A percentile compares a stretch with the other conserved stretches of the same genome.
Conservation (phyloP, 2,329 filamentous ascomycete genomes). For the Penicillium brasilianum region DNA sequence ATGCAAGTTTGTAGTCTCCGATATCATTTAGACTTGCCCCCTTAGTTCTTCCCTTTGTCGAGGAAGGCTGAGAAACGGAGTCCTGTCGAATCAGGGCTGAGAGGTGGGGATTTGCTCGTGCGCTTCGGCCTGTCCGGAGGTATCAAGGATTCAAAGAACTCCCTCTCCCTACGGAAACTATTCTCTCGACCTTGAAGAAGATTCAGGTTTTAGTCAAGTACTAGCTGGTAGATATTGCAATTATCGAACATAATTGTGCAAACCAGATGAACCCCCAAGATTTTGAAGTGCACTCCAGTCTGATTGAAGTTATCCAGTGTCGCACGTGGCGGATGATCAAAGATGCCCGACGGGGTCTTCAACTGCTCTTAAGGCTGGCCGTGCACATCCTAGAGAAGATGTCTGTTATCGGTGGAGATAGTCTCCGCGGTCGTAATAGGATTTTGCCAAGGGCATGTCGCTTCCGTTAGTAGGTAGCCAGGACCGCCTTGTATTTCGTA, state of each 20-base stretch:
- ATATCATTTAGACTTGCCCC: background rate
- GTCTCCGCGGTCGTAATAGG: background rate
- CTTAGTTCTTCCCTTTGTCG: background rate
- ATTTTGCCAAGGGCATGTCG: background rate
- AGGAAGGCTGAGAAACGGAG: background rate
- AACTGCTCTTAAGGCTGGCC: constrained; percentile 1
- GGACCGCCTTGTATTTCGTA: background rate
- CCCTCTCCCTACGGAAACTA: background rate
- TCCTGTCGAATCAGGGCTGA: background rate
- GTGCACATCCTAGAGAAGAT: background rate
- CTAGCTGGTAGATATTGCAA: background rate
- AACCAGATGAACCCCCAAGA: background rate
- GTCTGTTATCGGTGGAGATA: background rate
- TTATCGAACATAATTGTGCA: background rate
- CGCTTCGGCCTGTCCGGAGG: background rate
- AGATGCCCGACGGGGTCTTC: background rate
- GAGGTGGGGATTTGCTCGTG: background rate
- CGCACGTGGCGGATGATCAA: background rate
- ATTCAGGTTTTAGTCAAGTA: background rate
- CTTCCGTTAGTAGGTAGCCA: background rate
- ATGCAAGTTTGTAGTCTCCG: background rate
- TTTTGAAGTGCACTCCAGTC: background rate
- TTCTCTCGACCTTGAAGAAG: background rate
- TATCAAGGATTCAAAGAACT: background rate
- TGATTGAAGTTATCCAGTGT: background rate